Base-by-base conservation (phyloP, 2,329 filamentous ascomycete species). In the Colletotrichum simmondsii region DNA sequence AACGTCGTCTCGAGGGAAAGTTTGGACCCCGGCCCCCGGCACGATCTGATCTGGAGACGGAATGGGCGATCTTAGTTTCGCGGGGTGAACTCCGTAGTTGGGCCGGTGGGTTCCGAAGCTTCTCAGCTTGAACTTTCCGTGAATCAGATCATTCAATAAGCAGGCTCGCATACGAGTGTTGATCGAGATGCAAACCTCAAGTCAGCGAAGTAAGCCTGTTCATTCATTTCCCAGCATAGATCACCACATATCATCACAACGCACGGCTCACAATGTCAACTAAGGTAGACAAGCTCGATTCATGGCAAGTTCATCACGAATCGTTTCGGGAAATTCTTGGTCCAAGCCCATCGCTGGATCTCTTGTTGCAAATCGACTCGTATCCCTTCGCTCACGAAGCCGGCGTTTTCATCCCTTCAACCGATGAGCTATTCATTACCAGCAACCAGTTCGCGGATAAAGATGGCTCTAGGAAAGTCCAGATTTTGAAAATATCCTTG, bases 1-100 rank as follows among this genome's bases (percentile, higher is more conserved):
- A n/a, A 5, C 57, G 63, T 68, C 58, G 65, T 68, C 65, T 62
- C 58, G 65, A 68, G 65, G 65, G 65, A 35, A 49, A 61, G 5
- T 16, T 6, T 19, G 19, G 22, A 28, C 22, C 53, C 22, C 16
- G 26, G 22, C 77, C 42, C 42, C 42, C 42, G 42, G 42, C 42
- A 49, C 42, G 42, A 49, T 49, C 42, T 49, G 42, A 49, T 49
- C 42, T 49, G 19, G 42, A 22, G 42, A 19, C 19, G 42, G 42
- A 49, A 19, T n/a, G 19, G 8, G n/a, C 42, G 19, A n/a, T 49
- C 42, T n/a, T 22, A 49, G 42, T n/a, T 49, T 49, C 42, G 42
- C 42, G 42, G 42, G 42, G 42, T 49, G 42, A 2, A 49, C 37
- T 42, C 37, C 16, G 37, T 16, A 4, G 16, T 5, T 19, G 5